A percentile compares a stretch with the other conserved stretches of the same genome.
phyloP scores from a whole-genome alignment of 805 yeast genomes.

The Vanderwaltozyma yarrowii region DNA sequence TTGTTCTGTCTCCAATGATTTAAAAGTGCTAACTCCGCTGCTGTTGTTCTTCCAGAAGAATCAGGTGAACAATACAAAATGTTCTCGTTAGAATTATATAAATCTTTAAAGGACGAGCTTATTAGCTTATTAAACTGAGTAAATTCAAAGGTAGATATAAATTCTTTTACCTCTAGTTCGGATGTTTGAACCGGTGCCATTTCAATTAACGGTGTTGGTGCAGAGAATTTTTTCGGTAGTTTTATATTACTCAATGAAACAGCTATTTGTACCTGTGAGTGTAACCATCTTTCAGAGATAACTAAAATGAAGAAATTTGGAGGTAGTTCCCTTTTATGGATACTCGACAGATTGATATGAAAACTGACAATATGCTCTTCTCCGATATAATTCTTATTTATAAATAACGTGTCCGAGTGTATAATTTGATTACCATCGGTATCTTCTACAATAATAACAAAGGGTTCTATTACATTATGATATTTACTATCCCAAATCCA shows the following conservation, averaged over 20 bases:
- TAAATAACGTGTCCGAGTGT: conserved; percentile 43
- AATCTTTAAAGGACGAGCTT: conserved; percentile 53
- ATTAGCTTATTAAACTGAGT: conserved; percentile 60
- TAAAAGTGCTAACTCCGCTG: conserved; percentile 65
- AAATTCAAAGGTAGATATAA: conserved; percentile 36
- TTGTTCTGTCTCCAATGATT: conserved; percentile 60
- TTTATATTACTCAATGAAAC: conserved; percentile 30
- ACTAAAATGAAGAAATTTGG: conserved; percentile 69
- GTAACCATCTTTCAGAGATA: conserved; percentile 79
- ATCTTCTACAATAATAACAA: conserved; percentile 68
- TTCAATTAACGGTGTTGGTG: conserved; percentile 15
- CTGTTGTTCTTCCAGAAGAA: conserved; percentile 63
- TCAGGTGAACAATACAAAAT: conserved; percentile 62
- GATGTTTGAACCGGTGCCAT: conserved; percentile 38
- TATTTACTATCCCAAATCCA: conserved; percentile 68
- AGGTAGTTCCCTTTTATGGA: conserved; percentile 31
- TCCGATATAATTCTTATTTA: conserved; percentile 40
- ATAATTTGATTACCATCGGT: conserved; percentile 69
- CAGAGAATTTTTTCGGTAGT: conserved; percentile 24
- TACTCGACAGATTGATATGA: conserved; percentile 35
- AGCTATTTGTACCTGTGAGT: conserved; percentile 55
- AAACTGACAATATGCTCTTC: conserved; percentile 53
- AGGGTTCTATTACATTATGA: conserved; percentile 59
- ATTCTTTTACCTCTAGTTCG: conserved; percentile 41
- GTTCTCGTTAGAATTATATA: conserved; percentile 49